Evolutionary conservation across 2,329 filamentous ascomycete genomes (phyloP).

Genomic region (Aspergillus glaucus): DNA sequence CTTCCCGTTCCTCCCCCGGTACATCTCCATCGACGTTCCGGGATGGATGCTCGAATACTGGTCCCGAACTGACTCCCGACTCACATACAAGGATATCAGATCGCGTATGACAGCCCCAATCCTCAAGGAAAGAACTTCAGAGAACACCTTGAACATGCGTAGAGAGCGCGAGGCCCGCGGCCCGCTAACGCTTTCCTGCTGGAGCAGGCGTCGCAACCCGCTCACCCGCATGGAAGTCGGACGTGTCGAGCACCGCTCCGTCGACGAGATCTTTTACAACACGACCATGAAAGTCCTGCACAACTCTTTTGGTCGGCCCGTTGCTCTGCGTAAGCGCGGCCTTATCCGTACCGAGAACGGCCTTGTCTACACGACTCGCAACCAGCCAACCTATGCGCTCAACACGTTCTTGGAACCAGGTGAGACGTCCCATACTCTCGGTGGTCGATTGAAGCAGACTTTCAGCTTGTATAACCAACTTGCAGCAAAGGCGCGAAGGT

Average conservation of each 20-base stretch:
- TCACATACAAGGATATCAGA: conserved; percentile 24
- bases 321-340: conserved; percentile 12
- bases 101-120: conserved; percentile 19
- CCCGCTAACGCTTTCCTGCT: conserved; percentile 22
- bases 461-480: conserved; percentile 13
- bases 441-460: conserved; percentile 7
- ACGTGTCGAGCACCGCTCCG: conserved; percentile 18
- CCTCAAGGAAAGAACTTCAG: conserved; percentile 9
- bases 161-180: conserved; percentile 19
- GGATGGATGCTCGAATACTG: conserved; percentile 28
- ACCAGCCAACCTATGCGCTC: conserved; percentile 8
- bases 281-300: conserved; percentile 21
- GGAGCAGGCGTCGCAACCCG: conserved; percentile 13
- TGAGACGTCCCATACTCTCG: conserved; percentile 6
- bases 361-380: background rate
- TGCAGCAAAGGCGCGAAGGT: conserved; percentile 7
- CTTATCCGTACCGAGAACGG: conserved; percentile 2
- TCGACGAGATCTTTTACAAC: conserved; percentile 19
- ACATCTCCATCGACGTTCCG: conserved; percentile 18
- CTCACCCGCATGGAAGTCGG: conserved; percentile 19
- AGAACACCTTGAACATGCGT: conserved; percentile 23
- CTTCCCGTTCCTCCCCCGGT: conserved; percentile 22
- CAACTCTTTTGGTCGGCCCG: background rate
- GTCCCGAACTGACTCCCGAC: conserved; percentile 21
- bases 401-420: conserved; percentile 14